A percentile compares a stretch with the other conserved stretches of the same genome.
Evolutionary conservation across 2,329 filamentous ascomycete genomes (phyloP).

Genomic region (Aspergillus amoenus): DNA sequence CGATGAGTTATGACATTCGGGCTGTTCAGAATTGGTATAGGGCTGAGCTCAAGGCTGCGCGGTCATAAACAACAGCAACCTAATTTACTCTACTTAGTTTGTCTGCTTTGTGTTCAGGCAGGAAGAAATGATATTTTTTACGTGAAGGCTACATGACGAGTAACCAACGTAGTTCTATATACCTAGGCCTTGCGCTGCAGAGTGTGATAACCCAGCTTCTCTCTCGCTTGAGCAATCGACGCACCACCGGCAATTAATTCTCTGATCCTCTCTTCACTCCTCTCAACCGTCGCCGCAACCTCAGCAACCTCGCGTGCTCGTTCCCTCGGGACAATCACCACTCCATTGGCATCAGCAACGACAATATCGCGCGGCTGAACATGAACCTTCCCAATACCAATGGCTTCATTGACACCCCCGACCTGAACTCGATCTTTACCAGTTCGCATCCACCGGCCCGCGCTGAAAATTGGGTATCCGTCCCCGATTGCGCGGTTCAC

Average conservation of each 20-base stretch:
- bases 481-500: conserved; percentile 30
- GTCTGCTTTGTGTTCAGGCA: too few species aligned
- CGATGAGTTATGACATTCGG: too few species aligned
- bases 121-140: too few species aligned
- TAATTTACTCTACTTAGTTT: too few species aligned
- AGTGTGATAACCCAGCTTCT: background rate
- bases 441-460: conserved; percentile 35
- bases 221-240: background rate
- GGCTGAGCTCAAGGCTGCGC: too few species aligned
- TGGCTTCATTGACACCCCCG: conserved; percentile 27
- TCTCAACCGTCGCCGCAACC: background rate
- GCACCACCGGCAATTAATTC: background rate
- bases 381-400: conserved; percentile 29
- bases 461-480: conserved; percentile 31
- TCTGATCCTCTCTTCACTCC: background rate
- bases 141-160: too few species aligned
- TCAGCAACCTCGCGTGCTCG: background rate
- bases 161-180: too few species aligned
- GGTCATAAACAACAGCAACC: too few species aligned
- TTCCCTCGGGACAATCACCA: conserved; percentile 19
- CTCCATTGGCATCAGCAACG: conserved; percentile 29
- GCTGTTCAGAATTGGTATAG: too few species aligned
- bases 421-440: conserved; percentile 35
- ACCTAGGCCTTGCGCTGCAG: background rate
- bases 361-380: conserved; percentile 31